These are phyloP conservation scores for Citrus reticulata DNA, from an alignment of 345 rosid species.

Conservation along the genomic window DNA sequence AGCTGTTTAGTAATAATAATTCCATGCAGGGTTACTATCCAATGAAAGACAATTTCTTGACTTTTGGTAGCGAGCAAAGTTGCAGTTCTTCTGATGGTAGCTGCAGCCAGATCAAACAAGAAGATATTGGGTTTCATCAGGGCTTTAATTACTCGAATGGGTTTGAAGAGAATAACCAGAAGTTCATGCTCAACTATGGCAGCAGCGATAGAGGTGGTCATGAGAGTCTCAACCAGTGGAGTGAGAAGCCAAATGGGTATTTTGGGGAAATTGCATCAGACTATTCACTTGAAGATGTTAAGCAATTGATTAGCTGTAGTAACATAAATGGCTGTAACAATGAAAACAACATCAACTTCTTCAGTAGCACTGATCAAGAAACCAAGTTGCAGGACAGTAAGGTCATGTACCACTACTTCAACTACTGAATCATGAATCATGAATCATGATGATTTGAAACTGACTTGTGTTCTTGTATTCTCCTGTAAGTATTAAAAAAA, in stretches of 20 bases:
- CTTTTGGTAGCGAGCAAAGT: conserved; percentile 60
- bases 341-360: conserved; percentile 17
- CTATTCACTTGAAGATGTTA: conserved; percentile 54
- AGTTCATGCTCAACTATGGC: conserved; percentile 34
- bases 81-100: conserved; percentile 62
- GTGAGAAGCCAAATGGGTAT: conserved; percentile 34
- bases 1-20: conserved; percentile 16
- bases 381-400: conserved; percentile 52
- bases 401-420: conserved; percentile 50
- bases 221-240: conserved; percentile 29
- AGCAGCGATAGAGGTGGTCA: conserved; percentile 4
- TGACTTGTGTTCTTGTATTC: conserved; percentile 15
- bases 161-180: conserved; percentile 28
- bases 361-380: conserved; percentile 37
- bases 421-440: conserved; percentile 24
- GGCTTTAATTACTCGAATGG: conserved; percentile 22
- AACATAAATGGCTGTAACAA: conserved; percentile 15
- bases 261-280: conserved; percentile 35
- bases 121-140: conserved; percentile 39
- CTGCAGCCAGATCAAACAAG: conserved; percentile 57
- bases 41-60: conserved; percentile 39
- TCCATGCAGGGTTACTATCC: conserved; percentile 31
- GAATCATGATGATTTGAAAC: conserved; percentile 17
- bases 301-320: conserved; percentile 49
- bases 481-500: conserved; percentile 30